phyloP scores from a whole-genome alignment of 192 early-diverging fungal species.

The Spinellus fusiger region DNA sequence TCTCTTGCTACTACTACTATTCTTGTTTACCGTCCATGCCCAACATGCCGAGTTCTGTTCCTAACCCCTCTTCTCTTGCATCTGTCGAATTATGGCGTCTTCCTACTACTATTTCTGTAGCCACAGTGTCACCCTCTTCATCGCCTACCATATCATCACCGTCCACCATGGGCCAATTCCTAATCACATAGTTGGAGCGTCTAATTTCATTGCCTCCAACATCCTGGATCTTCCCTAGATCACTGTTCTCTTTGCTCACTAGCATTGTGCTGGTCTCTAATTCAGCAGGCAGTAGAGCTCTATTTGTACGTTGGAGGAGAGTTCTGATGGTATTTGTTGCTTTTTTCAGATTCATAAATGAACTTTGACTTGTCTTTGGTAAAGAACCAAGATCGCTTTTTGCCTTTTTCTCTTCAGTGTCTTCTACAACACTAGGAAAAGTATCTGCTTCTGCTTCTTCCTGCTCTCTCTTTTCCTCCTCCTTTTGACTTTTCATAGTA shows the following conservation, averaged over 20 bases:
- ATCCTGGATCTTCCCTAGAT: neutral
- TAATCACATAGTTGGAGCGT: conserved; percentile 21
- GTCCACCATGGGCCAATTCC: conserved; percentile 26
- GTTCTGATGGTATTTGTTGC: conserved; percentile 12
- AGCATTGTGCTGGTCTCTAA: neutral
- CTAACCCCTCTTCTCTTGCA: neutral
- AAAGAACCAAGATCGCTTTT: neutral
- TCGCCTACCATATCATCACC: conserved; percentile 13
- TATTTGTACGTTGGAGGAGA: conserved; percentile 5
- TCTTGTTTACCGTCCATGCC: conserved; percentile 51
- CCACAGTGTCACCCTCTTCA: conserved; percentile 30
- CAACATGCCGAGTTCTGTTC: conserved; percentile 41
- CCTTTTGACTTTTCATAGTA: neutral
- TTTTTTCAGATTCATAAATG: neutral
- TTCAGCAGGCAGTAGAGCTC: conserved; percentile 1
- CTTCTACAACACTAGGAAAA: neutral
- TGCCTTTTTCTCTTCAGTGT: neutral
- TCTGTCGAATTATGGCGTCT: conserved; percentile 20
- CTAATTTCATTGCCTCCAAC: conserved; percentile 6
- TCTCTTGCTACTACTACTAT: neutral
- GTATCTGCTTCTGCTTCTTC: neutral
- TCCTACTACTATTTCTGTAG: conserved; percentile 44
- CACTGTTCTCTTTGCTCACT: neutral
- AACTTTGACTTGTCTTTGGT: neutral
- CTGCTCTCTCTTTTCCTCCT: neutral